phyloP scores from a whole-genome alignment of 805 yeast genomes.

The Candida rishiriensis region DNA sequence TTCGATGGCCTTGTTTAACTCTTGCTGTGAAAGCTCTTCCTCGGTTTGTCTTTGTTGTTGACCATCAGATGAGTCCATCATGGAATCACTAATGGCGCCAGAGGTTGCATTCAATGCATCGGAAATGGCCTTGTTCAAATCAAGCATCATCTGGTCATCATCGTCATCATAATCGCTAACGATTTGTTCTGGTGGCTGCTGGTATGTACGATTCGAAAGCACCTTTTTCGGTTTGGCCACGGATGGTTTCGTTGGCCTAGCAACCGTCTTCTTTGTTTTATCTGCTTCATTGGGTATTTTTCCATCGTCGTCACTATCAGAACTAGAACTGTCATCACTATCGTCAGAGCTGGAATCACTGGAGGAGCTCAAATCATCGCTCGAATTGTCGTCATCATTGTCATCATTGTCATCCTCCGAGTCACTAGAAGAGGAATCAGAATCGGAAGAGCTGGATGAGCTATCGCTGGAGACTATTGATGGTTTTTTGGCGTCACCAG shows the following conservation, averaged over 20 bases:
- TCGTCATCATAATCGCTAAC: not conserved
- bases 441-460: not conserved
- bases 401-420: not conserved
- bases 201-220: not conserved
- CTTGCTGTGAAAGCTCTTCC: constrained; percentile 16
- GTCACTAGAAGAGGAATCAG: not conserved
- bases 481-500: too few species aligned
- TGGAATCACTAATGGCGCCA: not conserved
- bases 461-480: too few species aligned
- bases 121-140: constrained; percentile 12
- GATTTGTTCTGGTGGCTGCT: not conserved
- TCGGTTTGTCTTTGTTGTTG: constrained; percentile 2
- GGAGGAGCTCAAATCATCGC: not conserved
- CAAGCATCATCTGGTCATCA: not conserved
- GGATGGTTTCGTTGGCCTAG: too few species aligned
- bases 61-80: not conserved
- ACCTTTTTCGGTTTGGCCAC: too few species aligned
- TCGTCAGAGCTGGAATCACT: not conserved
- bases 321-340: not conserved
- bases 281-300: not conserved
- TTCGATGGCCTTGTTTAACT: constrained; percentile 24
- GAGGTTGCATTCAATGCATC: constrained; percentile 12
- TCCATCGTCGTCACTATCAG: not conserved
- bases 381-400: not conserved
- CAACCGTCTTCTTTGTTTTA: not conserved